Conservation (phyloP, 1,284 basidiomycete species). For the Cutaneotrichosporon sp. region DNA sequence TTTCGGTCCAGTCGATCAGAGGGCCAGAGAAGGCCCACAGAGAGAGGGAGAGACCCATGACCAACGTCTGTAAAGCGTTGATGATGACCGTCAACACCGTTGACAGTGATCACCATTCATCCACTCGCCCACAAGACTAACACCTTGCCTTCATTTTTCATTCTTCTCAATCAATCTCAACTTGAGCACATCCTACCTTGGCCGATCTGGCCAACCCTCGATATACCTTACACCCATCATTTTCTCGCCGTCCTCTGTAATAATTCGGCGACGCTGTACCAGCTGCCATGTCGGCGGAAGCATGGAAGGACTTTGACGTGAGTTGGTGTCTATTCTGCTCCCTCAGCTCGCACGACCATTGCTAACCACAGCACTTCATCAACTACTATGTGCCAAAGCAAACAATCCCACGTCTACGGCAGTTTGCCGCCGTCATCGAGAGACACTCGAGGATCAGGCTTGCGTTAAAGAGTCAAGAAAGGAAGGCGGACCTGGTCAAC, state of each 20-base stretch:
- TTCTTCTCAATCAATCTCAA: background rate
- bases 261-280: background rate
- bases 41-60: too few relatives aligned
- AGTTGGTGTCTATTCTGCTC: background rate
- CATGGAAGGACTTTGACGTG: constrained; percentile 19
- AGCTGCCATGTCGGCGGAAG: background rate
- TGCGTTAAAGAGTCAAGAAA: constrained; percentile 32
- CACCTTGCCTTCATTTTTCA: background rate
- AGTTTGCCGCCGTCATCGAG: constrained; percentile 31
- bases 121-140: background rate
- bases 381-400: constrained; percentile 33
- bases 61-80: too few relatives aligned
- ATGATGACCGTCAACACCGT: too few relatives aligned
- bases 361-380: constrained; percentile 34
- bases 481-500: constrained; percentile 41
- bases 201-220: background rate
- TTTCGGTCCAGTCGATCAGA: background rate
- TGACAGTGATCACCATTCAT: background rate
- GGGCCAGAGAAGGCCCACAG: too few relatives aligned
- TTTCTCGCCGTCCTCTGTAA: background rate
- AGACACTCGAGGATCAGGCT: constrained; percentile 24
- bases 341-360: background rate
- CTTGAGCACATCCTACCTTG: background rate
- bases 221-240: background rate
- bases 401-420: constrained; percentile 34